Conservation (phyloP, 768 basidiomycete species). For the Termitomyces titanicus region DNA sequence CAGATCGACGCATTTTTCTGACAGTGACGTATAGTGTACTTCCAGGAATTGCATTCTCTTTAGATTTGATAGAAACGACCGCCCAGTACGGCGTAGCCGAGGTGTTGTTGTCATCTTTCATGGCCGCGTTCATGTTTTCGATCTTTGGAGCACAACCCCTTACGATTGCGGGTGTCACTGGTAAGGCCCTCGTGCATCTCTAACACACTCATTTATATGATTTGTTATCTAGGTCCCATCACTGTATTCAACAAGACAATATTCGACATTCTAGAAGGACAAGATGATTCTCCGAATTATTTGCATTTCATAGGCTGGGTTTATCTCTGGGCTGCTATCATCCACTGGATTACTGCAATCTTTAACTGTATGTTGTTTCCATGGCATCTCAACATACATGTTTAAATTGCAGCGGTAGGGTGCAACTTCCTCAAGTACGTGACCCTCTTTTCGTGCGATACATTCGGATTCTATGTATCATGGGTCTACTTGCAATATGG, state of each 20-base stretch:
- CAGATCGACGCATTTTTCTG: background rate
- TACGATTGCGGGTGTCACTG: slow-evolving; percentile 89
- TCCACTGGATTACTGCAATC: slow-evolving; percentile 79
- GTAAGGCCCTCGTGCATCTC: slow-evolving; percentile 27
- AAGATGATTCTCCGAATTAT: slow-evolving; percentile 64
- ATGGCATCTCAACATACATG: background rate
- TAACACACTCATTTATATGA: background rate
- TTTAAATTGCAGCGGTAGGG: slow-evolving; percentile 35
- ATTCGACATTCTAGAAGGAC: slow-evolving; percentile 63
- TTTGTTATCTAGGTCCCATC: slow-evolving; percentile 65
- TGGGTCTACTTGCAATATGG: slow-evolving; percentile 92
- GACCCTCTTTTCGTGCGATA: slow-evolving; percentile 87
- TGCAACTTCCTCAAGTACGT: slow-evolving; percentile 85
- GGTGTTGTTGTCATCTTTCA: slow-evolving; percentile 78
- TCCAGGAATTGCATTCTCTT: slow-evolving; percentile 87
- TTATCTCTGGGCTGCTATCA: slow-evolving; percentile 85
- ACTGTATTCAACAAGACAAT: slow-evolving; percentile 93
- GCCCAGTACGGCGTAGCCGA: slow-evolving; percentile 88
- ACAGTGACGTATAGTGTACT: slow-evolving; percentile 50
- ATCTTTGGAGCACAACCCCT: slow-evolving; percentile 88
- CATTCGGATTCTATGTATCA: slow-evolving; percentile 90
- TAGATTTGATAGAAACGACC: slow-evolving; percentile 91
- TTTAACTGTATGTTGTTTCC: slow-evolving; percentile 54
- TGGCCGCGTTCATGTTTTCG: slow-evolving; percentile 87
- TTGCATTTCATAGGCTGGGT: slow-evolving; percentile 91